These are phyloP conservation scores for Sonneratia caseolaris DNA, from an alignment of 345 rosid species.

Conservation along the genomic window DNA sequence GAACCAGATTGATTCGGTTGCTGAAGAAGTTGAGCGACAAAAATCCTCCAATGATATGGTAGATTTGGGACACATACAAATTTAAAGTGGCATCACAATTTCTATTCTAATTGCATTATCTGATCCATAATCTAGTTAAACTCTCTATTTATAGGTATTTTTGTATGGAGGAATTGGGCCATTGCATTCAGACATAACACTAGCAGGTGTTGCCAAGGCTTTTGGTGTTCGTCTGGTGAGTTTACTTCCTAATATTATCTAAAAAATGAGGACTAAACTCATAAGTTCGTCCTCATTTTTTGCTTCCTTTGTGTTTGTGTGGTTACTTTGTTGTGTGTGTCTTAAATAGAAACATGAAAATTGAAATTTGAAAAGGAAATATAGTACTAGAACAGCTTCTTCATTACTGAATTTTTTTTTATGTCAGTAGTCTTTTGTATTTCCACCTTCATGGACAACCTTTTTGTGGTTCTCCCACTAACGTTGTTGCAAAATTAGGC, in stretches of 20 bases:
- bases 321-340: neutral
- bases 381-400: neutral
- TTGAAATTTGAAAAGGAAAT: neutral
- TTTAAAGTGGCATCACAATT: too few species aligned
- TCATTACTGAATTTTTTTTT: neutral
- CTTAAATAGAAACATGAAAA: neutral
- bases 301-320: neutral
- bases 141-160: constrained; percentile 44
- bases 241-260: neutral
- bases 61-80: constrained; percentile 1
- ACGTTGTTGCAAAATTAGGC: constrained; percentile 36
- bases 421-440: neutral
- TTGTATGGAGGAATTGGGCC: constrained; percentile 94
- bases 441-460: neutral
- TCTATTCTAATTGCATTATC: neutral
- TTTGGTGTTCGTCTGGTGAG: constrained; percentile 94
- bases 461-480: neutral
- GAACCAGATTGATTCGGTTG: constrained; percentile 85
- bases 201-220: constrained; percentile 92
- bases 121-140: neutral
- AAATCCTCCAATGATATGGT: constrained; percentile 76
- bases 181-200: constrained; percentile 83
- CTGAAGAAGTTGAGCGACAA: constrained; percentile 81
- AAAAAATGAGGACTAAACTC: too few species aligned
- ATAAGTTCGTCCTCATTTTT: constrained; percentile 5